A percentile compares a stretch with the other conserved stretches of the same genome.
phyloP scores from a whole-genome alignment of 129 eudicot genomes.

The Lonicera japonica region DNA sequence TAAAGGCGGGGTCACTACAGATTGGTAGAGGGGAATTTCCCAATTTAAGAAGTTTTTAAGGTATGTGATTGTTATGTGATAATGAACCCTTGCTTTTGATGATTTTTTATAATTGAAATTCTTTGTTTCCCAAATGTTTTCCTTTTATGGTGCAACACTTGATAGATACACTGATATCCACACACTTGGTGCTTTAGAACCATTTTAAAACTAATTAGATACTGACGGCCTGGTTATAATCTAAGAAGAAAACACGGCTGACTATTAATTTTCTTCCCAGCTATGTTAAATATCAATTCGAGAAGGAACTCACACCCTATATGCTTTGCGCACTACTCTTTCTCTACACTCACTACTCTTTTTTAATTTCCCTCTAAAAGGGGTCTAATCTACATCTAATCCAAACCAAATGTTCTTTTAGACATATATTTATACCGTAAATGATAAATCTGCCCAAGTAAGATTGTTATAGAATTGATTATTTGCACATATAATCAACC shows the following conservation, averaged over 20 bases:
- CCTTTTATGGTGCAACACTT: not conserved
- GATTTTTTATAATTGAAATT: slow-evolving; percentile 34
- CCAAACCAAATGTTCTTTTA: too few species aligned
- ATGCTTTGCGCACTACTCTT: too few species aligned
- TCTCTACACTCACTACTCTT: too few species aligned
- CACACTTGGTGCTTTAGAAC: not conserved
- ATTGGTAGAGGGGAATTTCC: slow-evolving; percentile 41
- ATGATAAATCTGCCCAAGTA: too few species aligned
- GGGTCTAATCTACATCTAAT: too few species aligned
- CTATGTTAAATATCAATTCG: not conserved
- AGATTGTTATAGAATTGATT: too few species aligned
- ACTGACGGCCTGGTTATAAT: not conserved
- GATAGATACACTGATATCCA: not conserved
- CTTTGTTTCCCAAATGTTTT: slow-evolving; percentile 13
- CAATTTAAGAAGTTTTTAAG: slow-evolving; percentile 43
- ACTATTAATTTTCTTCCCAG: not conserved
- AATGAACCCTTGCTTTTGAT: slow-evolving; percentile 30
- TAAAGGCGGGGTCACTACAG: slow-evolving; percentile 12
- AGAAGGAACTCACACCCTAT: too few species aligned
- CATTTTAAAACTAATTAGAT: not conserved
- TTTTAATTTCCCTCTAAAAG: too few species aligned
- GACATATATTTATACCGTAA: too few species aligned
- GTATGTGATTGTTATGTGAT: slow-evolving; percentile 42
- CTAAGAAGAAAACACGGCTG: not conserved
- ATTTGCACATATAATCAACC: too few species aligned